Evolutionary conservation across 176 grass and related monocot genomes (phyloP).

Genomic region (Tillandsia fasciculata): DNA sequence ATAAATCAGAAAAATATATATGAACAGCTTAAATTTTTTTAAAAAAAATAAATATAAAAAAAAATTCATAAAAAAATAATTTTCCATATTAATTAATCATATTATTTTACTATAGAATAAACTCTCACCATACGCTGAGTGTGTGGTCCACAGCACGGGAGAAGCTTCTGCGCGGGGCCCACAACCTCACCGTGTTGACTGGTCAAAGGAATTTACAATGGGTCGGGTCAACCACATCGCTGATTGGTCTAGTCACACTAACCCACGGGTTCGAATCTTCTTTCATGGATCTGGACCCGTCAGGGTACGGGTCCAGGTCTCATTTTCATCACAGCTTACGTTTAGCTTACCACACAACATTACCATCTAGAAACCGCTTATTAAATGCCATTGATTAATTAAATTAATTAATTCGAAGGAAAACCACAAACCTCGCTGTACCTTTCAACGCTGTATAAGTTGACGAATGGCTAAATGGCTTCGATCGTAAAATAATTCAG

Average conservation of each 20-base stretch:
- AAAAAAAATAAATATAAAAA: no score
- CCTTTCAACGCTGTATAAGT: not conserved
- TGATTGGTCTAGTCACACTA: constrained; percentile 14
- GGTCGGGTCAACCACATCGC: constrained; percentile 20
- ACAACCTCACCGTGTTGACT: constrained; percentile 7
- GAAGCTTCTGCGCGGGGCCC: no score
- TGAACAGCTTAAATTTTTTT: no score
- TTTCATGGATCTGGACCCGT: constrained; percentile 1
- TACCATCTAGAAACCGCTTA: not conserved
- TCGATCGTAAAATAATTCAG: not conserved
- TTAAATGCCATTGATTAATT: no score
- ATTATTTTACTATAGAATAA: no score
- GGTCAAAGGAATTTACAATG: constrained; percentile 2
- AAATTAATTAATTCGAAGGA: no score
- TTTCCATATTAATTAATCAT: no score
- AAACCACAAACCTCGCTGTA: not conserved
- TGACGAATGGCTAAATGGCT: not conserved
- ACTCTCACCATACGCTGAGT: no score
- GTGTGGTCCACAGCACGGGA: no score
- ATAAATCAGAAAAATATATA: no score
- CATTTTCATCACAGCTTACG: constrained; percentile 27
- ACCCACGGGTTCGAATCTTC: not conserved
- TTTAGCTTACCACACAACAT: constrained; percentile 6
- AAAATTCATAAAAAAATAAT: no score
- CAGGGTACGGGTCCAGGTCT: not conserved